Percentiles rank a stretch among this genome's conserved stretches.
Conservation (phyloP, 2,329 filamentous ascomycete genomes). For the Cordyceps cicadae region DNA sequence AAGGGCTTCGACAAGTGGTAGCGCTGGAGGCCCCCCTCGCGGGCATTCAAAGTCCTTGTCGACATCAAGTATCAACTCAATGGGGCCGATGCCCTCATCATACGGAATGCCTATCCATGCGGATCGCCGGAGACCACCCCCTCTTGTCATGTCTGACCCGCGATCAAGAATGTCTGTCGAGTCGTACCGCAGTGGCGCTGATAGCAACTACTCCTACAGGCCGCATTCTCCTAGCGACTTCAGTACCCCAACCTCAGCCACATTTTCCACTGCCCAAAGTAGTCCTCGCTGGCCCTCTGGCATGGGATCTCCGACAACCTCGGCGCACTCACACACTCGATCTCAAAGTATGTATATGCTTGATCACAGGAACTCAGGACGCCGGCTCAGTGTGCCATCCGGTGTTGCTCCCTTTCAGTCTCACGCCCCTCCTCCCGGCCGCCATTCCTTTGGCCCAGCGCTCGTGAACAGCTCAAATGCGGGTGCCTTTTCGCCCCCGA, state of each 20-base stretch:
- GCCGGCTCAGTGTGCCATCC: conserved; percentile 76
- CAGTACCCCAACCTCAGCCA: conserved; percentile 75
- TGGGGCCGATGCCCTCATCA: conserved; percentile 56
- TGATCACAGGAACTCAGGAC: conserved; percentile 57
- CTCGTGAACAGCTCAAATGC: conserved; percentile 47
- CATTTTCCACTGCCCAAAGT: conserved; percentile 66
- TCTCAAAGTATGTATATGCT: conserved; percentile 63
- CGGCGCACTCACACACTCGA: conserved; percentile 56
- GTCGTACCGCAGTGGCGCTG: conserved; percentile 55
- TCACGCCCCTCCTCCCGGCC: conserved; percentile 46
- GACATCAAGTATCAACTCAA: conserved; percentile 75
- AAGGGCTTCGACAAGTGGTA: conserved; percentile 69
- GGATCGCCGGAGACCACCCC: conserved; percentile 64
- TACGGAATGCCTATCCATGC: conserved; percentile 52
- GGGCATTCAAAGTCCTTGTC: conserved; percentile 83
- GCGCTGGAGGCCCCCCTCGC: conserved; percentile 59
- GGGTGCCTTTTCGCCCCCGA: conserved; percentile 46
- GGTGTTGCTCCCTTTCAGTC: conserved; percentile 65
- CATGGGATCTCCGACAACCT: conserved; percentile 64
- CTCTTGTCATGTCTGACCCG: conserved; percentile 72
- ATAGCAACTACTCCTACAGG: conserved; percentile 55
- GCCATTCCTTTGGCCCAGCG: conserved; percentile 46
- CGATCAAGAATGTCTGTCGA: conserved; percentile 61
- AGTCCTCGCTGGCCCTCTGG: conserved; percentile 67
- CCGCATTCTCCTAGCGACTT: conserved; percentile 64